Base-by-base conservation (phyloP, 495 filamentous ascomycete species). In the Mytilinidion resinicola region DNA sequence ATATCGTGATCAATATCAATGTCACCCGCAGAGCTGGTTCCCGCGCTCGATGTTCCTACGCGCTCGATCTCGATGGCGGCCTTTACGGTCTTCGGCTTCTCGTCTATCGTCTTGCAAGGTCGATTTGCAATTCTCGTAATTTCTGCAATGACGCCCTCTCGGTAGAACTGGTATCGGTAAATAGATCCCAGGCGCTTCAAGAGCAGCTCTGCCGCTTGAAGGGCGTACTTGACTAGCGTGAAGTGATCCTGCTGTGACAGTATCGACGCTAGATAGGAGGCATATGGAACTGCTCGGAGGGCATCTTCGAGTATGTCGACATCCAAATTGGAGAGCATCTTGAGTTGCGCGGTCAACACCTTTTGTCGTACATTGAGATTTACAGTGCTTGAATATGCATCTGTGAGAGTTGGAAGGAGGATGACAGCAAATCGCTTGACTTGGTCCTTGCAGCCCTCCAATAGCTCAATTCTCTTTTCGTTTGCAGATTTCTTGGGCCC, bases 311-410 rank as follows among this genome's bases (percentile, higher is more conserved):
- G 79, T 44, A 99, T 88, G 37, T 80, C 78, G 10, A 80, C 78
- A 65, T 96, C 91, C 17, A 97, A 67, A 62, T 96, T 95, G n/a
- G 91, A 96, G 11, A 99, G 81, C 91, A 99, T 97, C 75, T 97
- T 96, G 34, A 97, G 77, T 63, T 99, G 95, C 17, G 95, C 93
- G 34, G 84, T 87, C 42, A 99, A 78, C 15, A 97, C 95, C 75
- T 95, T 96, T 65, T 97, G 90, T n/a, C 95, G 89, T 14, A 99
- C 95, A 50, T 79, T 87, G n/a, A 97, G 76, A 69, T 99, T 99
- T 56, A 99, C 92, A 4, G 95, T 99, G 72, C 93, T 97, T 2
- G 93, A 96, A 67, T 93, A 99, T 2, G 91, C 95, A 67, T 99
- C 91, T 15, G 95, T 97, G 38, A 99, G 76, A 14, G 95, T 99